Evolutionary conservation across 1,139 yeast species (phyloP), one percentile per base, ranked within the genome.

Genomic region (Kodamaea sp.): DNA sequence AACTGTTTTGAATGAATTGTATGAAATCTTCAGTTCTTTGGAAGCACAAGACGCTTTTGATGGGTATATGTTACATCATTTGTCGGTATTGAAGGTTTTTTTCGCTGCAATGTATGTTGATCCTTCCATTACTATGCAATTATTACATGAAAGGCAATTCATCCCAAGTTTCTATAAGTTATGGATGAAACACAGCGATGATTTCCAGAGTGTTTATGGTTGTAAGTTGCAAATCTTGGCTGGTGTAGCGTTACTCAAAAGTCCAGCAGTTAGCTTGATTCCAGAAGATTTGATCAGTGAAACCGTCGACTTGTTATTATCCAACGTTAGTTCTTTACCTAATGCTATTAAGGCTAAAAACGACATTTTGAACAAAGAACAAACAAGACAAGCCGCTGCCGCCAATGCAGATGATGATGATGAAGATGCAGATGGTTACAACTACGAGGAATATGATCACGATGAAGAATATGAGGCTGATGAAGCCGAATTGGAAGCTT

Each of bases 141-240:
- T 69, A 39, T 57, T 73, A 47, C 60, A 59, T 31, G 67, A 65
- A 24, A 63, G 69, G 40, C 59, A 62, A 10, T 69, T 71, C 48
- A 54, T 62, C 6, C 54, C 57, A 28, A 54, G 62, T 30, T 72
- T 74, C 48, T 65, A 65, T 54, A 67, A 69, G 44, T 60, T 75
- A 43, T 76, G 81, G 81, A 62, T 75, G 45, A 65, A 70, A 45
- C 62, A 74, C 48, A 64, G 71, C 28, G 67, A 58, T 26, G 70
- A 68, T 45, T 71, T 75, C 60, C 73, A 68, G 46, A 75, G 79
- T 52, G 81, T 76, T 12, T 76, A 75, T 45, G 82, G 81, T 22
- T 67, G 79, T 46, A 78, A 77, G 51, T 59, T 77, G 33, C 80
- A 78, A 54, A 68, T 75, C 5, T 57, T 76, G 51, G 67, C 78